Conservation (phyloP, 208 protist species). For the Leishmania arabica region DNA sequence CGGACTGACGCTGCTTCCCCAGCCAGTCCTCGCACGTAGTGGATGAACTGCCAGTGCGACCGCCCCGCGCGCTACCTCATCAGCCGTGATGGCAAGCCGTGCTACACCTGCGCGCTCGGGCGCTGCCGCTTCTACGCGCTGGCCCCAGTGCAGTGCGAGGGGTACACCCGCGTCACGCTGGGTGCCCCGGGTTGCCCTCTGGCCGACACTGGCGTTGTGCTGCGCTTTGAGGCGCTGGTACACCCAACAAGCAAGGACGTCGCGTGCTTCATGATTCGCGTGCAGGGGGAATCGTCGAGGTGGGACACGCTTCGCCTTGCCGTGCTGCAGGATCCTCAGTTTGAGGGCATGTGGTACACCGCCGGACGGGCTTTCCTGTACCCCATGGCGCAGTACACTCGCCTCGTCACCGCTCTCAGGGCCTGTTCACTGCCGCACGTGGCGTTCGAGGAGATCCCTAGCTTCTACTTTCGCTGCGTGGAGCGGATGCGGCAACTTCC, state of each 20-base stretch:
- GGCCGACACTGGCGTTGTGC: conserved; percentile 35
- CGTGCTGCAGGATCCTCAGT: conserved; percentile 52
- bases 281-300: conserved; percentile 26
- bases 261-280: conserved; percentile 34
- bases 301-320: conserved; percentile 22
- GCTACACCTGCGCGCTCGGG: conserved; percentile 57
- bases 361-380: conserved; percentile 65
- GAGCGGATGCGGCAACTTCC: conserved; percentile 40
- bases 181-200: conserved; percentile 24
- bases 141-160: conserved; percentile 55
- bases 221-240: conserved; percentile 74
- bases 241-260: conserved; percentile 50
- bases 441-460: conserved; percentile 66
- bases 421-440: conserved; percentile 26
- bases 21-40: neutral
- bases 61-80: conserved; percentile 42
- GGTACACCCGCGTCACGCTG: conserved; percentile 63
- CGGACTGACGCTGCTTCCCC: neutral
- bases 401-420: conserved; percentile 44
- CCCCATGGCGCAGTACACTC: conserved; percentile 56
- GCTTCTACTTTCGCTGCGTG: conserved; percentile 83
- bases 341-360: conserved; percentile 60
- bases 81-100: conserved; percentile 50
- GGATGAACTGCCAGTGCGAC: conserved; percentile 83
- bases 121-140: conserved; percentile 70